Base-by-base conservation (phyloP, 345 rosid genomes). In the Salix caprea region DNA sequence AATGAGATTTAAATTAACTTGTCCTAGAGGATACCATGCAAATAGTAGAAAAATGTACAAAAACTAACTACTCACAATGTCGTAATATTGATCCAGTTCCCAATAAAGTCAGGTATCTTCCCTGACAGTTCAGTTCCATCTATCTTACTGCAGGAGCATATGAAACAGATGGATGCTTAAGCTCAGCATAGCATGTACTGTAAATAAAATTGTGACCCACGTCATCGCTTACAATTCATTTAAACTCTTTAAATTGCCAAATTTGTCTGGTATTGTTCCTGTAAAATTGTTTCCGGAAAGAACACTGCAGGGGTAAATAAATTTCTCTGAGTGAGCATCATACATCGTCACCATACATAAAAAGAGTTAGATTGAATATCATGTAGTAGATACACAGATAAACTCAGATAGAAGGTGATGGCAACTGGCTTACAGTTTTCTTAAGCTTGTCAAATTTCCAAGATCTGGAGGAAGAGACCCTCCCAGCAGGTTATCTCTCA, bases 41-140 rank as follows among this genome's bases (percentile, higher is more conserved):
- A n/a, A n/a, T n/a, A 44, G 48, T 3, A 30, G 14, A 74, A 8
- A 13, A 61, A 60, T 4, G 39, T 9, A 39, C 16, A 30, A 46
- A 36, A 18, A 65, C 30, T 26, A 69, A 61, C 46, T 36, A 86
- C 97, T 85, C 82, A 93, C 96, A 95, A 83, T 76, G 80, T 88
- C 0, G 0, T 4, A 19, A 95, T 80, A 13, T 21, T 74, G 66
- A 87, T 93, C 99, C 98, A 95, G 67, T 86, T 91, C 64, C 94
- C 98, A 0, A 95, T 90, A 39, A 95, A 85, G 68, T 87, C 87
- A 6, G 99, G 97, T 78, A 95, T 86, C 83, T 83, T 89, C 18
- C 98, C 99, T 0, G 93, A 88, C 58, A 95, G n/a, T 67, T 71
- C 71, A 78, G 24, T 95, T 50, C 97, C 99, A 84, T 93, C 98